phyloP scores from a whole-genome alignment of 73 alveolate species.

The Diophrys sp. region DNA sequence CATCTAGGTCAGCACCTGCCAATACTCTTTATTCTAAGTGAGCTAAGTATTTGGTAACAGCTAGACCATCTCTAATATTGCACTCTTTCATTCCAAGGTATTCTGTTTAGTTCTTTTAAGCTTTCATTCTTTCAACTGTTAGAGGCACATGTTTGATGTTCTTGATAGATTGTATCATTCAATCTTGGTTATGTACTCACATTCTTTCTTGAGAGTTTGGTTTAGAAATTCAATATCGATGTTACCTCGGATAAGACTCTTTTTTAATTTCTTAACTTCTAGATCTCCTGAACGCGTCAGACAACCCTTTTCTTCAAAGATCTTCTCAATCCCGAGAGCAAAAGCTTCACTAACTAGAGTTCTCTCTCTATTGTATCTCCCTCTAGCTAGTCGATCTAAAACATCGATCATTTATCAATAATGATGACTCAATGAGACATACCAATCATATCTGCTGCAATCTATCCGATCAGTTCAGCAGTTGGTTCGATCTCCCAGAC shows the following conservation, averaged over 20 bases:
- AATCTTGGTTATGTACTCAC: slow-evolving; percentile 5
- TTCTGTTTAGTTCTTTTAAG: slow-evolving; percentile 80
- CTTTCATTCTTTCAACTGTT: slow-evolving; percentile 43
- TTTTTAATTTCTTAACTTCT: slow-evolving; percentile 18
- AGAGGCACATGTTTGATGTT: not conserved
- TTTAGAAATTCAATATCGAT: slow-evolving; percentile 38
- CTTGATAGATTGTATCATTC: no score
- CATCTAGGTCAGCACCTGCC: slow-evolving; percentile 58
- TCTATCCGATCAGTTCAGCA: no score
- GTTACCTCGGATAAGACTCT: slow-evolving; percentile 15
- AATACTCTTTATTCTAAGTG: slow-evolving; percentile 86
- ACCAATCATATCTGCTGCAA: no score
- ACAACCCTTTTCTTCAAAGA: slow-evolving; percentile 24
- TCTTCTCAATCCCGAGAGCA: slow-evolving; percentile 10
- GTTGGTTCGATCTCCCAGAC: no score
- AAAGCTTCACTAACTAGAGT: slow-evolving; percentile 12
- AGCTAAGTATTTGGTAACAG: slow-evolving; percentile 81
- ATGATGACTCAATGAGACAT: not conserved
- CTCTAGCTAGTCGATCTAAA: slow-evolving; percentile 7
- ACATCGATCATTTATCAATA: not conserved
- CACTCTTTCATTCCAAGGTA: slow-evolving; percentile 80
- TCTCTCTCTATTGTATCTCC: not conserved
- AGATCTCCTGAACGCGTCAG: slow-evolving; percentile 23
- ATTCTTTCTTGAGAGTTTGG: slow-evolving; percentile 26
- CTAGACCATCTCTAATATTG: slow-evolving; percentile 90